Evolutionary conservation across 192 early-diverging fungal species (phyloP).

Genomic region (Linnemannia exigua): DNA sequence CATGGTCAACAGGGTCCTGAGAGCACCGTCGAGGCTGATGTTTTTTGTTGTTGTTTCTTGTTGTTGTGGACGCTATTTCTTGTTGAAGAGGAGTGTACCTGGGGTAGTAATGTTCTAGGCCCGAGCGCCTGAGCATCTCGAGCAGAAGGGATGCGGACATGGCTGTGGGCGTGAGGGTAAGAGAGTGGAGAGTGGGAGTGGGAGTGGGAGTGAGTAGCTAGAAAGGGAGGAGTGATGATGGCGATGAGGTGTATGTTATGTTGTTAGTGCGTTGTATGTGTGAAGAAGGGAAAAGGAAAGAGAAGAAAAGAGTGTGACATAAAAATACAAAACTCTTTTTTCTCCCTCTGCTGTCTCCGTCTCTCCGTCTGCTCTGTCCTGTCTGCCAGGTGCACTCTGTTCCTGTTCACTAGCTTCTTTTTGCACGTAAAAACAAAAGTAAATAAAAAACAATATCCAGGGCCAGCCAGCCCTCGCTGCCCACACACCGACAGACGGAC

Average conservation of each 20-base stretch:
- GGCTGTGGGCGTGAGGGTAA: conserved; percentile 7
- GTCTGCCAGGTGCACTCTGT: too few species aligned
- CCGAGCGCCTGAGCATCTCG: conserved; percentile 75
- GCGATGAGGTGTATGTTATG: not conserved
- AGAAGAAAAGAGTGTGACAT: not conserved
- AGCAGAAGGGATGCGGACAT: conserved; percentile 67
- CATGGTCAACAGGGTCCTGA: conserved; percentile 2
- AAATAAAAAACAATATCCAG: conserved; percentile 3
- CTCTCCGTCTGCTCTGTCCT: not conserved
- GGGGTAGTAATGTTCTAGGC: conserved; percentile 74
- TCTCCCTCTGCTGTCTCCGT: not conserved
- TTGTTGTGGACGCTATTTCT: not conserved
- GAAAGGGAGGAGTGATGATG: not conserved
- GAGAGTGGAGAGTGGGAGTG: not conserved
- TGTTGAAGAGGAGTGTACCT: conserved; percentile 42
- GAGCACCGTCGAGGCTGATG: not conserved
- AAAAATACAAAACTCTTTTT: not conserved
- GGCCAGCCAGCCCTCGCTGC: conserved; percentile 5
- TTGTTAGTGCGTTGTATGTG: too few species aligned
- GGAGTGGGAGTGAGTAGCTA: not conserved
- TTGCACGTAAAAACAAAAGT: too few species aligned
- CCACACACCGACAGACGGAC: not conserved
- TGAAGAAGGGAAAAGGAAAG: not conserved
- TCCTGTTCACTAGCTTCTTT: too few species aligned
- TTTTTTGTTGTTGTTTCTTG: not conserved